Conservation (phyloP, 2,329 filamentous ascomycete species). For the Emergomyces orientalis region DNA sequence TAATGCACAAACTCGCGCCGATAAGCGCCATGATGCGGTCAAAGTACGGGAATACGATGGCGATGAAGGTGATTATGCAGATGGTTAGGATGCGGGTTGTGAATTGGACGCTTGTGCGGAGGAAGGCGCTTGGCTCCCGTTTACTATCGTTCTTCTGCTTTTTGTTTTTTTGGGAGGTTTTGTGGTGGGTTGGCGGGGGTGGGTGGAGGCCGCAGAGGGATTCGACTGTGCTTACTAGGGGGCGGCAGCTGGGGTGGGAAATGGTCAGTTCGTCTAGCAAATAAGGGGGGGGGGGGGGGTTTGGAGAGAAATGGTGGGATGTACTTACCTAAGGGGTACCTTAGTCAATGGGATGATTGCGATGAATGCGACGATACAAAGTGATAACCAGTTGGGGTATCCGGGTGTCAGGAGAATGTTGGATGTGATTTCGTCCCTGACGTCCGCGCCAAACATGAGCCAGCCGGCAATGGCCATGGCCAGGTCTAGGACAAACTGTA, state of each 20-base stretch:
- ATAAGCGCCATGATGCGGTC: slow-evolving; percentile 87
- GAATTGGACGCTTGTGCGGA: slow-evolving; percentile 35
- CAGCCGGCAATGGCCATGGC: slow-evolving; percentile 74
- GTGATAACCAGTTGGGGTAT: slow-evolving; percentile 64
- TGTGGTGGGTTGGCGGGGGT: slow-evolving; percentile 28
- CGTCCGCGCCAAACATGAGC: slow-evolving; percentile 89
- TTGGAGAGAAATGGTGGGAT: neutral
- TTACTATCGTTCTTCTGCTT: neutral
- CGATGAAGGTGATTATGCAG: slow-evolving; percentile 64
- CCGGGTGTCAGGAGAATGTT: slow-evolving; percentile 69
- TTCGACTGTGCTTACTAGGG: slow-evolving; percentile 78
- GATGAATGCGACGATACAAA: slow-evolving; percentile 76
- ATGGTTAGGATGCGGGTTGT: slow-evolving; percentile 57
- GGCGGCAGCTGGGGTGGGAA: slow-evolving; percentile 50
- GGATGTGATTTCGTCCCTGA: slow-evolving; percentile 79
- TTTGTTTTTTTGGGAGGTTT: slow-evolving; percentile 16
- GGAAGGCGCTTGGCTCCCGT: neutral
- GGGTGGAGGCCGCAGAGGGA: slow-evolving; percentile 64
- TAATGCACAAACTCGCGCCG: slow-evolving; percentile 82
- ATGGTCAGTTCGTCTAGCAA: slow-evolving; percentile 9
- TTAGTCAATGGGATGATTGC: slow-evolving; percentile 93
- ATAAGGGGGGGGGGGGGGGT: neutral
- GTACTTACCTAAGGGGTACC: slow-evolving; percentile 64
- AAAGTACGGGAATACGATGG: slow-evolving; percentile 66
- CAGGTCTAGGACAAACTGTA: slow-evolving; percentile 65